Percentiles rank a stretch among this genome's conserved stretches.
These are phyloP conservation scores for Globisporangium orthogonon DNA, from an alignment of 352 stramenopile species.

Conservation along the genomic window DNA sequence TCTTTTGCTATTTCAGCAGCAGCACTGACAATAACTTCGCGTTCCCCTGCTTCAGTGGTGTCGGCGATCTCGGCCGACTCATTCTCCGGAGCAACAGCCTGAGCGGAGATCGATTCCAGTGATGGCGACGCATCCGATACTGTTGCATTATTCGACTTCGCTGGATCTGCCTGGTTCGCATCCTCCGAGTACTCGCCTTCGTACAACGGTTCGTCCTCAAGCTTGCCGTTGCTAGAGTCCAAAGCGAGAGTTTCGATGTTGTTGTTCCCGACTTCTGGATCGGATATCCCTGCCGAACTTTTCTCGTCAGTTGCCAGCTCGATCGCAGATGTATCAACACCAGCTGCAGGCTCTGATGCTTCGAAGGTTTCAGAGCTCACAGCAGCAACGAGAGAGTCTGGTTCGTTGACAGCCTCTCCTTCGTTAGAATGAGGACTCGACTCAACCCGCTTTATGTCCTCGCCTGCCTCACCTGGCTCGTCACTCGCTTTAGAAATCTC, in stretches of 20 bases:
- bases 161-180: background rate
- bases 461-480: background rate
- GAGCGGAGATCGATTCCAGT: background rate
- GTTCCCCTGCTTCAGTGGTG: background rate
- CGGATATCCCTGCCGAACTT: background rate
- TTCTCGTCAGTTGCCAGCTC: background rate
- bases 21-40: no score
- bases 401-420: background rate
- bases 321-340: background rate
- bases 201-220: background rate
- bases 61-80: background rate
- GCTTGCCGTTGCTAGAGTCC: background rate
- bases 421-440: background rate
- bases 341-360: background rate
- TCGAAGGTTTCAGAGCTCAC: background rate
- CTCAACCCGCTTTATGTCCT: background rate
- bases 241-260: background rate
- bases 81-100: background rate
- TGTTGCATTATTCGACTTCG: background rate
- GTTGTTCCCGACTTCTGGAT: background rate
- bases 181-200: slow-evolving; percentile 2
- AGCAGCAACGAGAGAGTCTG: background rate
- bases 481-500: background rate
- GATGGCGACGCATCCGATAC: background rate
- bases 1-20: background rate